A percentile compares a stretch with the other conserved stretches of the same genome.
Evolutionary conservation across 1,284 basidiomycete genomes (phyloP).

Genomic region (Ustilago lituana): DNA sequence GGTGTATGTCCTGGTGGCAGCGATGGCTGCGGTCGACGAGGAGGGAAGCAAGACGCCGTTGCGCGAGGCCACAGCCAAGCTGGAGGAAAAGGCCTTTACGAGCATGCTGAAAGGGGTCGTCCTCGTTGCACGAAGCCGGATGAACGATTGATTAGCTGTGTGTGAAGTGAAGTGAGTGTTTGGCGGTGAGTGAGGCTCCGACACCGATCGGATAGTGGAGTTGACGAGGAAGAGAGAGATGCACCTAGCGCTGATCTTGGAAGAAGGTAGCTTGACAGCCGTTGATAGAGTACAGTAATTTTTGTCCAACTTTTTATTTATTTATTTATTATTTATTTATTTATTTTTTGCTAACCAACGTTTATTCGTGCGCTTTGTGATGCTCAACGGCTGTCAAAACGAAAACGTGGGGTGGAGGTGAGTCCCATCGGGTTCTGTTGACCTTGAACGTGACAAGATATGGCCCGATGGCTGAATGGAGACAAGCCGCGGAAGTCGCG

Average conservation of each 20-base stretch:
- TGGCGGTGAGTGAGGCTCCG: no score
- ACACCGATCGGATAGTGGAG: no score
- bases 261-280: neutral
- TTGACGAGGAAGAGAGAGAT: no score
- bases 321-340: neutral
- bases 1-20: conserved; percentile 15
- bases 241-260: no score
- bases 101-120: conserved; percentile 8
- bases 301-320: neutral
- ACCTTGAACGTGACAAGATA: no score
- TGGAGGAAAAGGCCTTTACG: conserved; percentile 26
- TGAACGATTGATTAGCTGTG: no score
- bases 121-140: no score
- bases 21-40: conserved; percentile 1
- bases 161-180: no score
- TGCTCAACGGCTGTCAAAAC: conserved; percentile 16
- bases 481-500: conserved; percentile 21
- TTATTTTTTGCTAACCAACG: conserved; percentile 20
- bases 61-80: conserved; percentile 15
- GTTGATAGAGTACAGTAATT: neutral
- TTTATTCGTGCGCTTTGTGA: conserved; percentile 4
- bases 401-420: conserved; percentile 37
- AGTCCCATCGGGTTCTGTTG: conserved; percentile 3
- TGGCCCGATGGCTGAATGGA: conserved; percentile 1
- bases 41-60: conserved; percentile 21